Base-by-base conservation (phyloP, 2,329 filamentous ascomycete species). In the Microsporum audouinii region DNA sequence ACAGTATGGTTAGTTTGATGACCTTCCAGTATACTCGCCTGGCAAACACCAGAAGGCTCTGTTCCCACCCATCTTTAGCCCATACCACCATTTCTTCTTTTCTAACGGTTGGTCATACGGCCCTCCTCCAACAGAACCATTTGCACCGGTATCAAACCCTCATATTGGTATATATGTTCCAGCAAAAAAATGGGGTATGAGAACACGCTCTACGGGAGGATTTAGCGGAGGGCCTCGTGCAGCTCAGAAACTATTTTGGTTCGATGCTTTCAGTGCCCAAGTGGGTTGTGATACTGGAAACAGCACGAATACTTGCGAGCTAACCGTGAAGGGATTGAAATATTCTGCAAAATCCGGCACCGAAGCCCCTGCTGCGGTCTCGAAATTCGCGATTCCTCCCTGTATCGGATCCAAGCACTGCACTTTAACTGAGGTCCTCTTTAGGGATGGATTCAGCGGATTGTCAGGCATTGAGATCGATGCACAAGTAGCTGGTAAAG, bases 31-130 rank as follows among this genome's bases (percentile, higher is more conserved):
- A 31, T 67, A 59, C 36, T 65, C 64, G 5, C 61, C 61, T 10
- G 58, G 64, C 43, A 66, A 70, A 58, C 62, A 66, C 12, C 70
- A 69, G 51, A 70, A 70, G n/a, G 57, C 66, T n/a, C 34, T 60
- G 4, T 68, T 65, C 55, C 73, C 76, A 7, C 75, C 76, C 49
- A 71, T 81, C 61, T 75, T 71, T 64, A 77, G 75, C 60, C 79
- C 79, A 0, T 80, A 80, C 64, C 75, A 79, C 60, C 78, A 81
- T 65, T 73, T 82, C 56, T 76, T 75, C 67, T 82, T 79, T 69
- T 77, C 77, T 47, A 73, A 77, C 60, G 79, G 79, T 27, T 82
- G 76, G 68, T 74, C 76, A 2, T 79, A 80, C 65, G 74, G 77
- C 36, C 76, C 77, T 2, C 73, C 75, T 43, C 73, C 75, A 45